Conservation (phyloP, 2,329 filamentous ascomycete genomes). For the Ceratocystis cubensis region DNA sequence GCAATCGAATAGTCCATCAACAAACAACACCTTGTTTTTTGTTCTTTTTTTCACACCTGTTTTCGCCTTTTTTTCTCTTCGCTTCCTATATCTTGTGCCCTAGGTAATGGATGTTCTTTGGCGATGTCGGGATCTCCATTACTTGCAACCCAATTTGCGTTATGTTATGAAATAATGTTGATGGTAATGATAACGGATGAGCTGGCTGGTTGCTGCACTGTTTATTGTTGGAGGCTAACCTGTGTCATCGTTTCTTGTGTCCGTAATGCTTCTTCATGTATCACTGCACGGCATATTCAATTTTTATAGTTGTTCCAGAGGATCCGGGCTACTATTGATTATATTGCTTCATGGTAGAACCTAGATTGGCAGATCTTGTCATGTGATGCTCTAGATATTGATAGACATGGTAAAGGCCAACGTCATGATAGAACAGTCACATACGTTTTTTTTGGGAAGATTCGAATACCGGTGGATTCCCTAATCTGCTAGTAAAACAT, state of each 20-base stretch:
- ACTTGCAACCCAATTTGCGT: not conserved
- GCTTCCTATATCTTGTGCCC: constrained; percentile 19
- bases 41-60: constrained; percentile 21
- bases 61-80: constrained; percentile 21
- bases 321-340: too few relatives aligned
- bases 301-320: too few relatives aligned
- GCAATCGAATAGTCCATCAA: constrained; percentile 45
- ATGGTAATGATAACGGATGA: constrained; percentile 7
- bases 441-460: too few relatives aligned
- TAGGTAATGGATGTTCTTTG: not conserved
- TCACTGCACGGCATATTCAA: too few relatives aligned
- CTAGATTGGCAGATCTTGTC: too few relatives aligned
- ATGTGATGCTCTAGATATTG: too few relatives aligned
- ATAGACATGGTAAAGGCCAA: too few relatives aligned
- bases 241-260: not conserved
- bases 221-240: not conserved
- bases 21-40: constrained; percentile 26
- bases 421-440: too few relatives aligned
- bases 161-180: constrained; percentile 5
- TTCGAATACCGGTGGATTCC: not conserved
- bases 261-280: too few relatives aligned
- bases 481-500: too few relatives aligned
- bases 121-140: not conserved
- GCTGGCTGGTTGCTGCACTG: not conserved
- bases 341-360: too few relatives aligned